phyloP scores from a whole-genome alignment of 2,329 filamentous ascomycete genomes.

The Cladosporium sp. region DNA sequence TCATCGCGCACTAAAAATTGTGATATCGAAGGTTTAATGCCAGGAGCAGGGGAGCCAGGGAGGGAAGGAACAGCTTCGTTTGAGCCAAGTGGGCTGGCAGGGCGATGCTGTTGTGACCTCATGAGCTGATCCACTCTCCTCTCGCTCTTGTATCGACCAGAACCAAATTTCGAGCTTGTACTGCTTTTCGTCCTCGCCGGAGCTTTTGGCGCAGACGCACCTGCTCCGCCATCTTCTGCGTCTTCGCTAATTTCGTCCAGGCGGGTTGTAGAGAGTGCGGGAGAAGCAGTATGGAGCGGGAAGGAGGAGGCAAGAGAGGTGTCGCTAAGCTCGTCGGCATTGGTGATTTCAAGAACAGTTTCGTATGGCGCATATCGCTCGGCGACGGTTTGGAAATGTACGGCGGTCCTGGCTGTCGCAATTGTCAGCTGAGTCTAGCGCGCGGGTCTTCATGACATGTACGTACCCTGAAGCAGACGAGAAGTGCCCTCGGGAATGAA shows the following conservation, averaged over 20 bases:
- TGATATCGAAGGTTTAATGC: conserved; percentile 28
- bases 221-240: conserved; percentile 59
- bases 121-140: conserved; percentile 25
- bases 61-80: conserved; percentile 8
- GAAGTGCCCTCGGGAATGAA: conserved; percentile 90
- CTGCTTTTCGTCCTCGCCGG: conserved; percentile 8
- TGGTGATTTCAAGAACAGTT: conserved; percentile 70
- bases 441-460: background rate
- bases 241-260: conserved; percentile 93
- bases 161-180: conserved; percentile 17
- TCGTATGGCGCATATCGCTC: conserved; percentile 79
- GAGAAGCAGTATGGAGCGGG: conserved; percentile 80
- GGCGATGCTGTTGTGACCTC: conserved; percentile 18
- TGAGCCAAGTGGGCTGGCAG: conserved; percentile 19
- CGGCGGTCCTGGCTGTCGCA: conserved; percentile 68
- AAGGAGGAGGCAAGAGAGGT: conserved; percentile 82
- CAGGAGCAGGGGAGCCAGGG: conserved; percentile 14
- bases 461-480: conserved; percentile 81
- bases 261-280: conserved; percentile 76
- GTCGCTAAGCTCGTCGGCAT: conserved; percentile 76
- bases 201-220: conserved; percentile 4
- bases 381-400: conserved; percentile 58
- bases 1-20: conserved; percentile 28
- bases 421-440: background rate
- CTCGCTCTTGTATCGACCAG: conserved; percentile 24